Evolutionary conservation across 2,329 filamentous ascomycete genomes (phyloP).

Genomic region (Knufia petricola): DNA sequence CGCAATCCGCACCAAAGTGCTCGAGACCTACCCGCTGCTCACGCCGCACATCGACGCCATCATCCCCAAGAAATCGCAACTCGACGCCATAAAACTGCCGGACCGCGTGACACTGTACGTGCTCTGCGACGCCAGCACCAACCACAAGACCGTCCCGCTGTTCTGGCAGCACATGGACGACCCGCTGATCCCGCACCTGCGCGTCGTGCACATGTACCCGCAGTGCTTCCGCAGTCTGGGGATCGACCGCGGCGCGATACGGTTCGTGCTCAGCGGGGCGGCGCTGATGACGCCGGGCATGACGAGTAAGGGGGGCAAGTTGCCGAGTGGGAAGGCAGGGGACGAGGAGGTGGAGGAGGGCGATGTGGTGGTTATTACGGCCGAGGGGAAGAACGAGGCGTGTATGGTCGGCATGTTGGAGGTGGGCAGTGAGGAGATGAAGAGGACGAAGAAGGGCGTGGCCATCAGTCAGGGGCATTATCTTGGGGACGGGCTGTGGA

Average conservation of each 20-base stretch:
- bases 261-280: slow-evolving; percentile 87
- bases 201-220: slow-evolving; percentile 83
- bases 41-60: slow-evolving; percentile 85
- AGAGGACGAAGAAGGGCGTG: slow-evolving; percentile 85
- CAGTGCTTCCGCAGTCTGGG: slow-evolving; percentile 71
- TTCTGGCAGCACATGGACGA: slow-evolving; percentile 83
- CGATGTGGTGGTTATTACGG: slow-evolving; percentile 75
- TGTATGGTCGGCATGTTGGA: slow-evolving; percentile 80
- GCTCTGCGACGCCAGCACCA: slow-evolving; percentile 42
- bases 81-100: slow-evolving; percentile 85
- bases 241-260: slow-evolving; percentile 91
- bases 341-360: slow-evolving; percentile 64
- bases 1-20: slow-evolving; percentile 68
- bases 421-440: slow-evolving; percentile 81
- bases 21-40: slow-evolving; percentile 77
- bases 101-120: slow-evolving; percentile 86
- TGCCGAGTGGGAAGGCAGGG: slow-evolving; percentile 48
- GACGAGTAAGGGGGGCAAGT: slow-evolving; percentile 68
- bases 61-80: slow-evolving; percentile 84
- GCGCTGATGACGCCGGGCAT: slow-evolving; percentile 93
- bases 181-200: slow-evolving; percentile 75
- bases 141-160: slow-evolving; percentile 50
- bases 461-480: slow-evolving; percentile 92
- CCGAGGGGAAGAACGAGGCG: slow-evolving; percentile 87
- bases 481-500: slow-evolving; percentile 90